A percentile compares a stretch with the other conserved stretches of the same genome.
phyloP scores from a whole-genome alignment of 169 alveolate genomes.

The Cryptosporidium muris region DNA sequence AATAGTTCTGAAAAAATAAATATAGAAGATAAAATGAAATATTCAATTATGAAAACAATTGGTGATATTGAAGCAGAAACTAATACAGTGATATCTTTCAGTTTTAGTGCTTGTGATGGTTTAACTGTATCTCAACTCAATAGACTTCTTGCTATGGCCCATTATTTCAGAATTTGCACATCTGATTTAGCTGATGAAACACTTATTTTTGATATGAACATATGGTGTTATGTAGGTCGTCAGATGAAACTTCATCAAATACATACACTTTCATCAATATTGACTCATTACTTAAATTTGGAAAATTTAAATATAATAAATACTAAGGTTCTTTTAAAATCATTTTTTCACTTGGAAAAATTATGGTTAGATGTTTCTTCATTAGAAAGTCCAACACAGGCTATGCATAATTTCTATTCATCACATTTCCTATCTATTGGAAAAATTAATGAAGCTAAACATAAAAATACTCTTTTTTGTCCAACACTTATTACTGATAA shows the following conservation, averaged over 20 bases:
- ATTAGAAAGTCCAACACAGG: neutral
- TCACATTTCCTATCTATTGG: neutral
- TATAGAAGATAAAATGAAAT: neutral
- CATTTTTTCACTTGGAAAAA: no score
- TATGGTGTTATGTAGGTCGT: conserved; percentile 60
- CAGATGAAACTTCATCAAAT: conserved; percentile 5
- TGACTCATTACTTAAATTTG: no score
- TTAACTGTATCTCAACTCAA: conserved; percentile 30
- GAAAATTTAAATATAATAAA: no score
- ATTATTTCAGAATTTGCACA: conserved; percentile 41
- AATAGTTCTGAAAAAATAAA: neutral
- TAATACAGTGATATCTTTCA: neutral
- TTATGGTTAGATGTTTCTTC: conserved; percentile 21
- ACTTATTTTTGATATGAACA: conserved; percentile 15
- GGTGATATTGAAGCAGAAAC: conserved; percentile 17
- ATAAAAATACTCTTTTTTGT: conserved; percentile 25
- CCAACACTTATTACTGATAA: conserved; percentile 38
- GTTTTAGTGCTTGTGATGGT: conserved; percentile 27
- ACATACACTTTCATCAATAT: no score
- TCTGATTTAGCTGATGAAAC: conserved; percentile 13
- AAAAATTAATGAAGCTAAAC: neutral
- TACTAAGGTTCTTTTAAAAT: no score
- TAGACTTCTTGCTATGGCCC: conserved; percentile 43
- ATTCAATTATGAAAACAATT: conserved; percentile 46
- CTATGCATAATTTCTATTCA: conserved; percentile 25